These are phyloP conservation scores for Epichloe gansuensis DNA, from an alignment of 2,329 filamentous ascomycete species.

Conservation along the genomic window DNA sequence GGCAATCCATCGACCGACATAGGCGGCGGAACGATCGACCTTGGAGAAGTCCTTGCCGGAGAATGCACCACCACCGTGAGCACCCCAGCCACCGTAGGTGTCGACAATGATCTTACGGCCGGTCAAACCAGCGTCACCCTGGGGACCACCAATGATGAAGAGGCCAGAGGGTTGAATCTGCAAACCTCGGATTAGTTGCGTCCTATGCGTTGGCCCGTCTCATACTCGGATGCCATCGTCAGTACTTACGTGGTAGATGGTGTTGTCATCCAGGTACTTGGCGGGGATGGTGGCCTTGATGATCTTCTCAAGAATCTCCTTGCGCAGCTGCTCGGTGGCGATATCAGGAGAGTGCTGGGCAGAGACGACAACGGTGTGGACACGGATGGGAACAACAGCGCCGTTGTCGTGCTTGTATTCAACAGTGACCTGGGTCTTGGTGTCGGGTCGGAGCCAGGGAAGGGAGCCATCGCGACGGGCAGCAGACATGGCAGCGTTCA, in stretches of 20 bases:
- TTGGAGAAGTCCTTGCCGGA: constrained; percentile 99
- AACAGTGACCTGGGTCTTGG: constrained; percentile 98
- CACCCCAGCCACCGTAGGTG: constrained; percentile 99
- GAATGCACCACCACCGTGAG: constrained; percentile 99
- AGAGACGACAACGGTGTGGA: constrained; percentile 94
- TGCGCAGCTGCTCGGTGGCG: constrained; percentile 80
- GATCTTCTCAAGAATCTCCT: constrained; percentile 95
- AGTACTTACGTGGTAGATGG: constrained; percentile 76
- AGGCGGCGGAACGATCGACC: constrained; percentile 96
- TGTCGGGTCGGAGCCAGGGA: constrained; percentile 94
- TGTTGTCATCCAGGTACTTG: constrained; percentile 84
- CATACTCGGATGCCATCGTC: background rate
- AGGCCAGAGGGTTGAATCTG: constrained; percentile 90
- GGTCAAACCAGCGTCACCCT: constrained; percentile 97
- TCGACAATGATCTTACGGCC: constrained; percentile 99
- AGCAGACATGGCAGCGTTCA: constrained; percentile 87
- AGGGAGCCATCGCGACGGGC: constrained; percentile 79
- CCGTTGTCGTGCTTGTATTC: constrained; percentile 97
- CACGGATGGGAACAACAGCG: constrained; percentile 81
- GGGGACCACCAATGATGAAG: constrained; percentile 98
- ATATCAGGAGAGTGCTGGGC: constrained; percentile 88
- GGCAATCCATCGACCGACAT: constrained; percentile 96
- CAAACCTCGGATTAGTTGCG: background rate
- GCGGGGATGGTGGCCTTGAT: constrained; percentile 88
- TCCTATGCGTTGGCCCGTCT: background rate